Base-by-base conservation (phyloP, 208 protist genomes). In the Trypanosoma theileri region DNA sequence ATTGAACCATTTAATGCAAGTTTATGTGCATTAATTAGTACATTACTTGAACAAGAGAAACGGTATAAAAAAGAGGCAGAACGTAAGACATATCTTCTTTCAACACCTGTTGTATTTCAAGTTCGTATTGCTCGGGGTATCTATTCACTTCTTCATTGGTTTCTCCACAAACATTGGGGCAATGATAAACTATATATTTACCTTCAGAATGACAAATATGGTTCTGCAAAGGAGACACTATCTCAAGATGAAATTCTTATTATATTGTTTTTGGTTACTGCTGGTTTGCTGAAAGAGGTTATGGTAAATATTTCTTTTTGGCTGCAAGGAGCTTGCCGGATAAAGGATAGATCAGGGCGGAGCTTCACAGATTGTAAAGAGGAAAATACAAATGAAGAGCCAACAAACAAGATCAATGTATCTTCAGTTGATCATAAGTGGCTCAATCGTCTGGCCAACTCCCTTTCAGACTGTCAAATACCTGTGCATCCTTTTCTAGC, bases 241-340 rank as follows among this genome's bases (percentile, higher is more conserved):
- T 53, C 66, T 14, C 50, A 41, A 28, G 52, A 69, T 51, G 55
- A 81, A n/a, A 58, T 55, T 26, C 66, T 44, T 11, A 46, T 86
- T 14, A 44, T 86, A 19, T 56, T 76, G 13, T 84, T 81, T 56
- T 16, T 88, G 26, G 71, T 71, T 48, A 52, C 69, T 24, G 69
- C 75, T 24, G 70, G 73, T 51, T 53, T 73, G 41, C 16, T 82
- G 12, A 54, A 58, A 31, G 63, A 40, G 0, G 63, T 55, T 26
- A 62, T 57, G n/a, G 24, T 10, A 3, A 70, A 72, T 21, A 54
- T 82, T 54, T 26, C 51, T 8, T 21, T 62, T 16, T 35, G 55
- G 2, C 17, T 69, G 12, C 21, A 24, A 11, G 31, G 60, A 3
- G 28, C 44, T n/a, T 31, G 51, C 40, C 63, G 51, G 24, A 41